phyloP scores from a whole-genome alignment of 768 basidiomycete species.

The Mycena chlorophos region DNA sequence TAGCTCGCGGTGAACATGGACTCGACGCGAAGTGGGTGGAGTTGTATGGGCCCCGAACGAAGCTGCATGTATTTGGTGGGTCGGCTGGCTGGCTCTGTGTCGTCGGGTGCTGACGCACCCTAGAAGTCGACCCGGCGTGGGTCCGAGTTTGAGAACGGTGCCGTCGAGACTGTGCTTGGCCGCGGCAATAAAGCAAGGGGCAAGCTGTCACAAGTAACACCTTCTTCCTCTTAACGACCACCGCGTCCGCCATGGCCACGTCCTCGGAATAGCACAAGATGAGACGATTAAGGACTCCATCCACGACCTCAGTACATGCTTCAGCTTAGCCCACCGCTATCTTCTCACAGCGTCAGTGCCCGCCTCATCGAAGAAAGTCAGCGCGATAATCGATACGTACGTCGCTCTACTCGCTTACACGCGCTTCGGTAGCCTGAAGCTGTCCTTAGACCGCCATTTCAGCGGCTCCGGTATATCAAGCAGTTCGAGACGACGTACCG shows the following conservation, averaged over 20 bases:
- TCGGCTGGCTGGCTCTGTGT: too few relatives aligned
- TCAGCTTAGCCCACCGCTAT: slow-evolving; percentile 1
- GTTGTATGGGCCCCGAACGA: too few relatives aligned
- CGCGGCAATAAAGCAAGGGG: too few relatives aligned
- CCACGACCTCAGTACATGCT: slow-evolving; percentile 39
- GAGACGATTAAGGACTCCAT: slow-evolving; percentile 38
- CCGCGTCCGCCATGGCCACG: neutral
- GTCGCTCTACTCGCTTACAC: slow-evolving; percentile 23
- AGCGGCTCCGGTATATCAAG: slow-evolving; percentile 73
- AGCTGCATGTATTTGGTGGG: too few relatives aligned
- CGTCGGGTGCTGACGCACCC: too few relatives aligned
- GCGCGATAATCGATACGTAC: slow-evolving; percentile 68
- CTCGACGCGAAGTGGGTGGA: too few relatives aligned
- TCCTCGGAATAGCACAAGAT: neutral
- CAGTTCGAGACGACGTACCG: slow-evolving; percentile 77
- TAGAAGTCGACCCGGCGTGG: too few relatives aligned
- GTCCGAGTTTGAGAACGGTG: too few relatives aligned
- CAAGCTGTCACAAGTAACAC: too few relatives aligned
- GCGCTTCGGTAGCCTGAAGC: neutral
- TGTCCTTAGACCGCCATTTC: slow-evolving; percentile 62
- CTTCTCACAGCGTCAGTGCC: slow-evolving; percentile 36
- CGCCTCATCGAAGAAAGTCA: slow-evolving; percentile 29
- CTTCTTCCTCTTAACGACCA: too few relatives aligned
- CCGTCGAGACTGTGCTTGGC: too few relatives aligned
- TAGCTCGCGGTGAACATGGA: too few relatives aligned